Base-by-base conservation (phyloP, 2,329 filamentous ascomycete species). In the Penicillium sp. region DNA sequence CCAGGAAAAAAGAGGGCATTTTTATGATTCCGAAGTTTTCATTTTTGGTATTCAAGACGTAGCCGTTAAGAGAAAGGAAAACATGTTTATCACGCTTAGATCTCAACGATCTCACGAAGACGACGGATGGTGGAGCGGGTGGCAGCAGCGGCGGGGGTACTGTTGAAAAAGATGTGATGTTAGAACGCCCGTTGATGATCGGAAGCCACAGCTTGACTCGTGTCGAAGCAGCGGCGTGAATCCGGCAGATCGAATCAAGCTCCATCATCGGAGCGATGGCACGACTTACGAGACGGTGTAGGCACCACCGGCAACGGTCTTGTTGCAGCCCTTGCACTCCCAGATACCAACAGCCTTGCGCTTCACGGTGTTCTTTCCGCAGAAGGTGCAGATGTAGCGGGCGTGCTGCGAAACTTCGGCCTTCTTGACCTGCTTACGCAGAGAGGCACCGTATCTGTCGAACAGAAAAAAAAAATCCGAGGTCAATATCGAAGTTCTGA, bases 371-470 rank as follows among this genome's bases (percentile, higher is more conserved):
- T 84, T 85, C 86, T 97, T 97, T 72, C 91, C 91, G 83, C 90
- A 95, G 87, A 97, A 98, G 62, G 90, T 91, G 85, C 91, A 97
- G 72, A 85, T 84, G 76, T 96, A 97, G 75, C 86, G 86, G 79
- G 90, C 89, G 82, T 98, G 93, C 78, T 97, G 93, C 69, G 88
- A 88, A 76, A 97, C 88, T 86, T 97, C 93, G 86, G 96, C 95
- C 88, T 96, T 96, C 89, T 97, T 97, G 73, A 93, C 86, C 76
- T 90, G 90, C 84, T 97, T 97, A 79, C 90, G 89, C 78, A 97
- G 89, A 70, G 93, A 97, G 74, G 93, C 91, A 90, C 91, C 93
- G 78, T 95, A 95, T 83, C 89, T 91, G 54, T 65, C 65, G 52
- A 47, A 46, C 8, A 32, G 29, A 52, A 53, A 34, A 18, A 34